Base-by-base conservation (phyloP, 805 yeast species). In the Wickerhamomyces queroliae region DNA sequence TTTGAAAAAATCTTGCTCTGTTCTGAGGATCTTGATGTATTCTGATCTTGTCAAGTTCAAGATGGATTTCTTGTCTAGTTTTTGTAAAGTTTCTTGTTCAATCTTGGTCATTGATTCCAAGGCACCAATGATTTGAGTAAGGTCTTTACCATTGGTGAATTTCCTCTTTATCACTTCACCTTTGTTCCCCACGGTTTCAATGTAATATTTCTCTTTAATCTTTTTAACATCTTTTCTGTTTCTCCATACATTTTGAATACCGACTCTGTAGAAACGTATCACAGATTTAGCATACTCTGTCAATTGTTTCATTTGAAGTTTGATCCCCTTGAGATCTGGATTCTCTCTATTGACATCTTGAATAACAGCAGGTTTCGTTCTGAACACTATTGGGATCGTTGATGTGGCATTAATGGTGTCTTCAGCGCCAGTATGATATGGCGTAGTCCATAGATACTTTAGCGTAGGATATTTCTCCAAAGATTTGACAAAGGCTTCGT, bases 191-290 rank as follows among this genome's bases (percentile, higher is more conserved):
- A 50, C 48, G 18, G 44, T 53, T 26, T 61, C 52, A 24, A 63
- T 33, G 37, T 55, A 55, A 33, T 53, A 56, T 18, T 55, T 49
- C 11, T 49, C 47, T 20, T 52, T 44, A 13, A 70, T 40, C 7
- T 44, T 39, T 7, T 51, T 53, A 3, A 68, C 52, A 1, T 47
- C 40, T 19, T 52, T 55, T 22, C 63, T 49, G 43, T 77, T 76
- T 1, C 56, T 44, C 76, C 81, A 78, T 1, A 80, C 72, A 46
- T 72, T 74, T 17, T 62, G 56, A 2, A 82, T 64, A 1, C 91
- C 90, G 2, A 62, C 55, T 43, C 72, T 72, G 61, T 82, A 83
- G 53, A 80, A 79, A 6, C 55, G 55, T 30, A 80, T 48, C 32
- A 77, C 46, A 3, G 61, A 46, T 49, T 71, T 70, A 6, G 73